phyloP scores from a whole-genome alignment of 495 filamentous ascomycete genomes.

The Xylona heveae region DNA sequence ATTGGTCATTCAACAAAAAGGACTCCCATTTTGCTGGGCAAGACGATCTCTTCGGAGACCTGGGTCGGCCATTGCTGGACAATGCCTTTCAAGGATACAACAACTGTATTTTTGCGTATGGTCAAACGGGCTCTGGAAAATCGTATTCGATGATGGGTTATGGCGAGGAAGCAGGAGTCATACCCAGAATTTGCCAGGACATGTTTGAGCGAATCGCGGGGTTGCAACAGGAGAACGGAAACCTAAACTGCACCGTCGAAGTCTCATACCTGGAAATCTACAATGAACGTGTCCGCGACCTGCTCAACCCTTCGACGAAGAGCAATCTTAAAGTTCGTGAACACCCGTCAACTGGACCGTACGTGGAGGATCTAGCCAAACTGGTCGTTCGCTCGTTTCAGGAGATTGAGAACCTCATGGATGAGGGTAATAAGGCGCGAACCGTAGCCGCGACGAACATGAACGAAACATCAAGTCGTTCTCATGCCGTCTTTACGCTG shows the following conservation, averaged over 20 bases:
- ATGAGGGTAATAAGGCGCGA: constrained; percentile 95
- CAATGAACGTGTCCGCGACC: constrained; percentile 92
- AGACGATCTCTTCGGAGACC: constrained; percentile 65
- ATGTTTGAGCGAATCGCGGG: constrained; percentile 78
- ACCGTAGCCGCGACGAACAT: constrained; percentile 98
- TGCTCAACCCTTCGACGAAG: constrained; percentile 90
- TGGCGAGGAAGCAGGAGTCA: constrained; percentile 87
- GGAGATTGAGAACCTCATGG: constrained; percentile 96
- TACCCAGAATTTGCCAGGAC: constrained; percentile 91
- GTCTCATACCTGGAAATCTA: constrained; percentile 99
- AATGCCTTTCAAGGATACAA: constrained; percentile 99
- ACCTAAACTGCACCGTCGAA: constrained; percentile 77
- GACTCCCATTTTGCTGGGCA: constrained; percentile 78
- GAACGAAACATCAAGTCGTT: constrained; percentile 98
- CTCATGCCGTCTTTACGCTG: constrained; percentile 93
- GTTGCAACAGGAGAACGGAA: constrained; percentile 52
- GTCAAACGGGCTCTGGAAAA: constrained; percentile 96
- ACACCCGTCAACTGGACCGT: constrained; percentile 91
- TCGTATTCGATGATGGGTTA: constrained; percentile 99
- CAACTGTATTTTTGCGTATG: constrained; percentile 99
- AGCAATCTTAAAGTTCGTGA: constrained; percentile 93
- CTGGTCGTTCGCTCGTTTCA: constrained; percentile 90
- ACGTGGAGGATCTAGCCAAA: constrained; percentile 95
- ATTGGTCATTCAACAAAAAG: constrained; percentile 86
- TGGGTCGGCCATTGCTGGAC: constrained; percentile 81